phyloP scores from a whole-genome alignment of 805 yeast species.

The Citeromyces matritensis region DNA sequence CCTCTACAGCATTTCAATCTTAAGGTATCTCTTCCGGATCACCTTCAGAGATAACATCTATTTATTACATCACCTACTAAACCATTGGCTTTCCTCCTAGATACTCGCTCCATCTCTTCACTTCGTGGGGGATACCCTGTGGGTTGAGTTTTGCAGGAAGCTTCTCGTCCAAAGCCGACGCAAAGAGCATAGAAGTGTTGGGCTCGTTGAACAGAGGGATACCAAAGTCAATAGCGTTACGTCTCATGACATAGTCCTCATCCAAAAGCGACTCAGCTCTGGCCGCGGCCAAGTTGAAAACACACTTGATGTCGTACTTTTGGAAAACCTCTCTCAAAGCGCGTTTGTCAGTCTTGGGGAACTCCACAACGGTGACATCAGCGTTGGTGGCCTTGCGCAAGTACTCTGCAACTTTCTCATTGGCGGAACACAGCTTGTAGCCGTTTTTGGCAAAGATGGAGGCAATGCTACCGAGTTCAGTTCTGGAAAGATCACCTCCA shows the following conservation, averaged over 20 bases:
- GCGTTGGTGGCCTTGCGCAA: constrained; percentile 33
- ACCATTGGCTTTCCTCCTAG: constrained; percentile 82
- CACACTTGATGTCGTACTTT: constrained; percentile 69
- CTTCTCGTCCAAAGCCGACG: constrained; percentile 66
- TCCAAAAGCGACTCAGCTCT: constrained; percentile 79
- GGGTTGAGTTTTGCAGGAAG: constrained; percentile 36
- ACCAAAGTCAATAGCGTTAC: constrained; percentile 97
- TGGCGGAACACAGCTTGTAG: constrained; percentile 69
- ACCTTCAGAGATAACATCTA: constrained; percentile 1
- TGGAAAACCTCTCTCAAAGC: constrained; percentile 89
- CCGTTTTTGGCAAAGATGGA: constrained; percentile 55
- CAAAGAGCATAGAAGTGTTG: constrained; percentile 77
- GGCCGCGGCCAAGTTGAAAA: constrained; percentile 80
- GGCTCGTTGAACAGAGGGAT: constrained; percentile 96
- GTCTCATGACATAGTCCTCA: constrained; percentile 94
- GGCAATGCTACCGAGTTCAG: constrained; percentile 63
- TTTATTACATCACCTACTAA: no score
- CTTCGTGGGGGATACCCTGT: constrained; percentile 64
- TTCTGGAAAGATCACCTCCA: constrained; percentile 82
- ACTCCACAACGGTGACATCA: constrained; percentile 55
- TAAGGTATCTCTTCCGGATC: no score
- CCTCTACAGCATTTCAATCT: no score
- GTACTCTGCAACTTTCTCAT: constrained; percentile 57
- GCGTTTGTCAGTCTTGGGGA: constrained; percentile 90
- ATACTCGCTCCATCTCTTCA: constrained; percentile 92